Percentiles rank a stretch among this genome's conserved stretches.
phyloP scores from a whole-genome alignment of 2,329 filamentous ascomycete genomes.

The Diplodia seriata region DNA sequence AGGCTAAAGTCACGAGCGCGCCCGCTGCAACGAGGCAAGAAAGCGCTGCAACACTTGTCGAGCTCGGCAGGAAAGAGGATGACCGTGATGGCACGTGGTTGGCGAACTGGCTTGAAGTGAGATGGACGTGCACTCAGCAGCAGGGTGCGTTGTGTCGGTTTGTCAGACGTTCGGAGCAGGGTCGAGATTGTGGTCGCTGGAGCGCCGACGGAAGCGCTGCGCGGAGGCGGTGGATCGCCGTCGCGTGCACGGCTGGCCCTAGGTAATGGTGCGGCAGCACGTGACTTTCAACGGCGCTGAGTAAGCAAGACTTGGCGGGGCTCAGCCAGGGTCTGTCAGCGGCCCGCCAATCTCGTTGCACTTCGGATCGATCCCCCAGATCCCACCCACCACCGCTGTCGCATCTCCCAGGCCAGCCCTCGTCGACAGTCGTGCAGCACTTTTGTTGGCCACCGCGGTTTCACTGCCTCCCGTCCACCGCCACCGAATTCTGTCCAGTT shows the following conservation, averaged over 20 bases:
- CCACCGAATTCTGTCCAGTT: neutral
- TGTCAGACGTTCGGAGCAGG: neutral
- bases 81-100: neutral
- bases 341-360: slow-evolving; percentile 30
- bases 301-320: slow-evolving; percentile 2
- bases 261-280: neutral
- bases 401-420: neutral
- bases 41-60: neutral
- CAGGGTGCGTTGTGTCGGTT: neutral
- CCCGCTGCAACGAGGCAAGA: neutral
- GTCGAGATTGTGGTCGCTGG: neutral
- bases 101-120: neutral
- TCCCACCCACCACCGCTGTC: slow-evolving; percentile 10
- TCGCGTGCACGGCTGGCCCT: neutral
- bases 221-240: slow-evolving; percentile 14
- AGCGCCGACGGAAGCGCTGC: neutral
- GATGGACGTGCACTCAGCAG: neutral
- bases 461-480: neutral
- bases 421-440: neutral
- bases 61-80: neutral
- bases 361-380: slow-evolving; percentile 25
- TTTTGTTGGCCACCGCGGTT: neutral
- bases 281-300: neutral
- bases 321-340: neutral
- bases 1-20: neutral